Base-by-base conservation (phyloP, 805 yeast species). In the Metschnikowia santaceciliae region DNA sequence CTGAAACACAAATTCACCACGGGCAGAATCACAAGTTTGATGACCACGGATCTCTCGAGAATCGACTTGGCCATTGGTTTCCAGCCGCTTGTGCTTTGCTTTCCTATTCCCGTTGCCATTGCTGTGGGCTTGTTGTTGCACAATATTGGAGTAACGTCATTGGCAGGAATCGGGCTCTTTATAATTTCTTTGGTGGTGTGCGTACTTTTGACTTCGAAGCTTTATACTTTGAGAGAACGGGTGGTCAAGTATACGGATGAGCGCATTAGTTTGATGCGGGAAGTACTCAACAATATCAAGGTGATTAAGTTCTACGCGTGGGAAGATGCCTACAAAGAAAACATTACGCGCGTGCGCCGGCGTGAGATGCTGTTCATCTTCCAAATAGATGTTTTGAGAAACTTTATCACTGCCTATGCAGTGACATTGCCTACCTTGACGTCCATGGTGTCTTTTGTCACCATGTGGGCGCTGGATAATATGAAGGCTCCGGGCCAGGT, bases 271-370 rank as follows among this genome's bases (percentile, higher is more conserved):
- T 61, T 70, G 47, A 73, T 75, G 72, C 67, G 77, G 52, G 78
- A 75, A 58, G 65, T 71, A 34, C 65, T 75, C 51, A 61, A 61
- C 45, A 70, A 73, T 57, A 61, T 75, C 54, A 75, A 75, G 55
- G 62, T 74, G 32, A 73, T 75, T 58, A 75, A 75, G 60, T 75
- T 68, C 48, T 75, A 74, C 55, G 74, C 78, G 13, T 75, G 79
- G 79, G 79, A 75, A 60, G 32, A 63, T 48, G 75, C 79, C 17
- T 75, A 75, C 61, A 67, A 68, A 54, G 49, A 60, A 38, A 64
- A 59, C 51, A 67, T 75, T 45, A 62, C 70, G 32, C 56, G 63
- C n/a, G 65, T 67, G n/a, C 62, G 79, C 53, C 63, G 60, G 32
- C 54, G 60, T 19, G 79, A 75, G 61, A 73, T 74, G 77, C 63